Conservation (phyloP, 495 filamentous ascomycete species). For the Aspergillus nidulans region DNA sequence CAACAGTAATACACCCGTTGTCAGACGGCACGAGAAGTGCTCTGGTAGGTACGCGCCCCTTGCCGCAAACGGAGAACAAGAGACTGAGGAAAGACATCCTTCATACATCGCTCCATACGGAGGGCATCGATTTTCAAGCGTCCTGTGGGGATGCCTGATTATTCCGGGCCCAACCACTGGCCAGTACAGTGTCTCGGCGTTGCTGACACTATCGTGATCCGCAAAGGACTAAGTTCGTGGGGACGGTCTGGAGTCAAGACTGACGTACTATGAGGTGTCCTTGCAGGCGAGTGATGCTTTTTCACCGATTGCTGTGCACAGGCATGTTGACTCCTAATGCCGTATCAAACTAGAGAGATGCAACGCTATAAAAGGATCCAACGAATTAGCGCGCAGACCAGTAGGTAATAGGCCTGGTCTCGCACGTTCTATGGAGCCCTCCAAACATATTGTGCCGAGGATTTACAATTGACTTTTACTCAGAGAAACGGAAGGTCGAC, state of each 20-base stretch:
- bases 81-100: constrained; percentile 4
- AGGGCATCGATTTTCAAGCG: constrained; percentile 5
- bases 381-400: constrained; percentile 8
- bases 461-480: constrained; percentile 8
- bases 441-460: constrained; percentile 8
- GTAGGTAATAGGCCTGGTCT: constrained; percentile 4
- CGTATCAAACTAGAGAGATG: constrained; percentile 9
- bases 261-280: constrained; percentile 26
- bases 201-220: constrained; percentile 12
- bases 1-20: constrained; percentile 12
- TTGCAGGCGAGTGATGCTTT: constrained; percentile 19
- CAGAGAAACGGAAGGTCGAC: background rate
- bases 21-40: constrained; percentile 11
- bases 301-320: constrained; percentile 10
- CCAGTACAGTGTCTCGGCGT: constrained; percentile 11
- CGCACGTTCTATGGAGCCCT: constrained; percentile 2
- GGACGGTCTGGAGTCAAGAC: constrained; percentile 18
- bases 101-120: constrained; percentile 11
- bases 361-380: constrained; percentile 8
- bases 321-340: constrained; percentile 10
- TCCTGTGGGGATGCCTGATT: constrained; percentile 17
- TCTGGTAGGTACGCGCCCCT: constrained; percentile 1
- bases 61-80: background rate
- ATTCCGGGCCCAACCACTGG: constrained; percentile 16
- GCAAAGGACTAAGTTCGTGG: constrained; percentile 11